Evolutionary conservation across 768 basidiomycete genomes (phyloP).

Genomic region (Mycena rebaudengoi): DNA sequence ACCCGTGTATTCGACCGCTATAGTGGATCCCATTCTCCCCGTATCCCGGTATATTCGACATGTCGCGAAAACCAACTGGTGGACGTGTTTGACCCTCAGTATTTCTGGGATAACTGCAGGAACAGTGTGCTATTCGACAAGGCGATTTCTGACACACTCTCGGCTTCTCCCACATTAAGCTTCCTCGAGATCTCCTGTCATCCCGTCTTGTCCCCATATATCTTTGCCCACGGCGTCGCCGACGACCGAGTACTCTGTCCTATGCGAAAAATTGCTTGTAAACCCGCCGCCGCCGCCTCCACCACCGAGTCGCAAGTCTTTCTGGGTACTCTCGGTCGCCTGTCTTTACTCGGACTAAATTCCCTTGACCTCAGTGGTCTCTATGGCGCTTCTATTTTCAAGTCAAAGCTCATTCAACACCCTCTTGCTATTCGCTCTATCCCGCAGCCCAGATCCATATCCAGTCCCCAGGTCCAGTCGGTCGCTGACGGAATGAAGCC

Average conservation of each 20-base stretch:
- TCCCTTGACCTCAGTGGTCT: not conserved
- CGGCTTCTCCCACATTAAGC: not conserved
- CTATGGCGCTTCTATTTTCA: not conserved
- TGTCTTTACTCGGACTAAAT: not conserved
- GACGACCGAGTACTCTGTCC: not conserved
- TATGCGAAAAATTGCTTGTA: not conserved
- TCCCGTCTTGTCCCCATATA: not conserved
- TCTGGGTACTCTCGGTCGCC: not conserved
- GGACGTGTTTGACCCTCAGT: not conserved
- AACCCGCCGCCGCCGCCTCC: not conserved
- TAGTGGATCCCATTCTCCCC: not conserved
- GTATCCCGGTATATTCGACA: not conserved
- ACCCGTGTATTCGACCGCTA: not conserved
- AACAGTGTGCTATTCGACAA: not conserved
- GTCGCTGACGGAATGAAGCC: not conserved
- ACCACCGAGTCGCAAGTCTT: not conserved
- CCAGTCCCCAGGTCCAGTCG: not conserved
- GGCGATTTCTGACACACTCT: not conserved
- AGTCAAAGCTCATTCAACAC: not conserved
- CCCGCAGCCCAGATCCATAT: not conserved
- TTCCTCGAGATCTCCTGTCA: not conserved
- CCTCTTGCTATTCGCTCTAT: not conserved
- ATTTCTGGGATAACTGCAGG: not conserved
- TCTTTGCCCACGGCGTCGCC: not conserved
- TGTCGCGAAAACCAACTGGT: not conserved